phyloP scores from a whole-genome alignment of 331 rosid genomes.

The Pyrus hybrid region DNA sequence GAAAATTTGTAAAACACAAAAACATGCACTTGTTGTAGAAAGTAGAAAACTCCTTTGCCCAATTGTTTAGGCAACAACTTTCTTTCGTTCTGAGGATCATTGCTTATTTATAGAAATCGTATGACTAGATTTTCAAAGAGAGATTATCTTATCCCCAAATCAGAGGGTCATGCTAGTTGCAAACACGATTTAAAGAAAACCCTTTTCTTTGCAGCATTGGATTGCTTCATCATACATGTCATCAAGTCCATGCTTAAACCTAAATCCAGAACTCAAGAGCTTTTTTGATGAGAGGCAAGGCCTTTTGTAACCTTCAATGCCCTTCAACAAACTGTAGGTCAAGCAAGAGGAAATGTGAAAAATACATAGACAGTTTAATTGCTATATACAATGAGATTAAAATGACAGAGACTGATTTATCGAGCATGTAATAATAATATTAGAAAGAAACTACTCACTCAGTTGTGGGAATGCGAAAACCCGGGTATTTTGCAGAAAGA shows the following conservation, averaged over 20 bases:
- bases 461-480: slow-evolving; percentile 22
- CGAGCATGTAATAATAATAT: neutral
- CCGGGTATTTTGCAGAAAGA: slow-evolving; percentile 26
- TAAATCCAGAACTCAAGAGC: slow-evolving; percentile 49
- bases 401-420: neutral
- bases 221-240: slow-evolving; percentile 47
- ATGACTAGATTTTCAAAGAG: neutral
- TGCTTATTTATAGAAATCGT: neutral
- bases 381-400: neutral
- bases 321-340: slow-evolving; percentile 24
- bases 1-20: neutral
- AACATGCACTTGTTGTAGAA: neutral
- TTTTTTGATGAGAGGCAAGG: slow-evolving; percentile 33
- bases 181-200: neutral
- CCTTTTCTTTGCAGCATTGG: slow-evolving; percentile 50
- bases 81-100: neutral
- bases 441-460: slow-evolving; percentile 33
- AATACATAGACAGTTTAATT: too few relatives aligned
- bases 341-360: neutral
- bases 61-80: too few relatives aligned
- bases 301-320: slow-evolving; percentile 1
- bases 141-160: too few relatives aligned
- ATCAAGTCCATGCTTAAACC: slow-evolving; percentile 37
- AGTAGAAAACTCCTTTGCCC: neutral
- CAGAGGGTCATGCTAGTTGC: too few relatives aligned